These are phyloP conservation scores for Pseudocercospora vitis DNA, from an alignment of 2,329 filamentous ascomycete species.

Conservation along the genomic window DNA sequence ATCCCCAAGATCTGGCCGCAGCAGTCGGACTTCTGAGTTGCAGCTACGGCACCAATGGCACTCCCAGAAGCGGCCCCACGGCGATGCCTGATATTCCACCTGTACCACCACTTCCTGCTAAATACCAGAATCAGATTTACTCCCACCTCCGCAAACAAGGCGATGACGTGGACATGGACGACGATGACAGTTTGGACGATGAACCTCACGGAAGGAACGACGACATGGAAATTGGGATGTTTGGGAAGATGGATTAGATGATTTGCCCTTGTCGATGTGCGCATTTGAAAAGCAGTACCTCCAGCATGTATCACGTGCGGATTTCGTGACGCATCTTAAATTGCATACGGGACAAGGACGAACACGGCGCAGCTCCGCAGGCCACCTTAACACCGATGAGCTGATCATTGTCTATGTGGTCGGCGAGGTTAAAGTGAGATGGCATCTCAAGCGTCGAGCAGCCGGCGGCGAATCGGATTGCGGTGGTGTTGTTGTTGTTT, in stretches of 20 bases:
- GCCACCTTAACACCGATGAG: constrained; percentile 31
- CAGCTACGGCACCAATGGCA: constrained; percentile 88
- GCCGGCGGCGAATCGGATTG: constrained; percentile 13
- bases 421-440: constrained; percentile 40
- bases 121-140: constrained; percentile 60
- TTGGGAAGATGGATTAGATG: constrained; percentile 78
- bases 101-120: constrained; percentile 80
- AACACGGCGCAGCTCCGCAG: constrained; percentile 32
- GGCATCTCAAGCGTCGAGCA: constrained; percentile 34
- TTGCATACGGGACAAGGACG: constrained; percentile 20
- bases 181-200: constrained; percentile 48
- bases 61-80: constrained; percentile 65
- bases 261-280: constrained; percentile 10
- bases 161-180: constrained; percentile 51
- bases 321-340: constrained; percentile 21
- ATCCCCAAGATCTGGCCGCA: constrained; percentile 83
- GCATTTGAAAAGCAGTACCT: constrained; percentile 7
- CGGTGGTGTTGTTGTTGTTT: neutral
- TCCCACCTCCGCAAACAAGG: constrained; percentile 31
- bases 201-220: constrained; percentile 58
- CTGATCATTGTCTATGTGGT: constrained; percentile 10
- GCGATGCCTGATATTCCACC: constrained; percentile 75
- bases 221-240: constrained; percentile 93
- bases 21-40: constrained; percentile 88
- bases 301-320: constrained; percentile 13